Evolutionary conservation across 139 green algal genomes (phyloP).

Genomic region (Micractinium conductrix): DNA sequence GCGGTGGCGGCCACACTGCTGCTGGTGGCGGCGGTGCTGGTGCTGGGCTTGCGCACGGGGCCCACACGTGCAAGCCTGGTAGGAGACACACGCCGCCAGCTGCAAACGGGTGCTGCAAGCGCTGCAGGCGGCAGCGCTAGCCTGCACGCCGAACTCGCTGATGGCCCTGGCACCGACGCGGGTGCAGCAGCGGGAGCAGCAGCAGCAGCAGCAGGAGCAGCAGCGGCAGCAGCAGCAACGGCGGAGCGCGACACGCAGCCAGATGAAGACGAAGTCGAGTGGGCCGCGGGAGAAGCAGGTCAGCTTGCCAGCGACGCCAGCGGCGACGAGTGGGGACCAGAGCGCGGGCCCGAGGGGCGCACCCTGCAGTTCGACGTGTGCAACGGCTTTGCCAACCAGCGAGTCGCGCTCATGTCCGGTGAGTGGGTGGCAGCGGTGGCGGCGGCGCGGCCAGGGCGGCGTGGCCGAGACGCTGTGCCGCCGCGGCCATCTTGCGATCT

Average conservation of each 20-base stretch:
- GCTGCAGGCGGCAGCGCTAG: no score
- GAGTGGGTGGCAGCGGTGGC: background rate
- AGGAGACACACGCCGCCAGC: no score
- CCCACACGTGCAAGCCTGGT: background rate
- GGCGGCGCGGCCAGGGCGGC: no score
- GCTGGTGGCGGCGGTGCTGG: background rate
- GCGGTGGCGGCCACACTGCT: no score
- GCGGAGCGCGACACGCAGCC: background rate
- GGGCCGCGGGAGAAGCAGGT: background rate
- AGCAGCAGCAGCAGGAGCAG: background rate
- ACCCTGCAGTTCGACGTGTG: constrained; percentile 40
- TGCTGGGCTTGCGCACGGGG: background rate
- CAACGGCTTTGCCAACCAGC: constrained; percentile 62
- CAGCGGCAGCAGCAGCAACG: background rate
- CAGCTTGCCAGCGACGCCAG: background rate
- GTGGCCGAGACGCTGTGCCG: no score
- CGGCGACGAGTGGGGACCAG: background rate
- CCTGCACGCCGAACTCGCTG: no score
- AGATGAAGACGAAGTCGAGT: background rate
- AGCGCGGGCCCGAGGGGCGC: background rate
- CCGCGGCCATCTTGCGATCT: no score
- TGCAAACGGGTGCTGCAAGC: no score
- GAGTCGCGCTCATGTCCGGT: constrained; percentile 45
- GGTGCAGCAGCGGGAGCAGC: background rate
- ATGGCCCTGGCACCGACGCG: no score